Evolutionary conservation across 768 basidiomycete genomes (phyloP), one percentile per base, ranked within the genome.

Genomic region (Vishniacozyma victoriae): DNA sequence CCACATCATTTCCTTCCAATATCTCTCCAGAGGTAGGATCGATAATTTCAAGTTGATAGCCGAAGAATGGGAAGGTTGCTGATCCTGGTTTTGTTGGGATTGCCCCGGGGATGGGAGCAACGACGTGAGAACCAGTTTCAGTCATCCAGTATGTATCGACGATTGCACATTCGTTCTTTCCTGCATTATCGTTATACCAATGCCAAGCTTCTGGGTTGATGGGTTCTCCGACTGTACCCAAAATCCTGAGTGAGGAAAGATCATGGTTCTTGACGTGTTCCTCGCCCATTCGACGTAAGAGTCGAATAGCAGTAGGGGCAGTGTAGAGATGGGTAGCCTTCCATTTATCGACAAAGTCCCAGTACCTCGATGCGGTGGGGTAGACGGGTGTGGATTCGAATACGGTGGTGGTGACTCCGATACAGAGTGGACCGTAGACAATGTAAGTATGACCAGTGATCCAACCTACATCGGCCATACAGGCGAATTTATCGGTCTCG

Each of bases 191-290:
- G 72, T 93, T 90, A 75, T 92, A 95, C 93, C 93, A 97, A 62
- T 92, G 81, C 93, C 95, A 96, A 11, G 93, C 93, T 72, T 96
- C 93, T 22, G 92, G 91, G 73, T 96, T 96, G 77, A 99, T 97
- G 1, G 95, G 95, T 75, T 99, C 95, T 46, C 93, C 95, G 37
- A 97, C 95, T 50, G 79, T 84, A 19, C 95, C 93, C 31, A 99
- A 76, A 5, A 95, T 85, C 49, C 95, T 82, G 49, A 99, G 73
- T 14, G 79, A 79, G 63, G 78, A 81, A 40, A 99, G 78, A 69
- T 95, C 89, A 73, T 89, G 78, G 9, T 79, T 76, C 66, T 87
- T 78, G 47, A 89, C 87, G 68, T 92, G 87, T 38, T 90, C 82
- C 48, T 82, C 79, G 40, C 93, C 93, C 29, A 93, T 80, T 29